Evolutionary conservation across 2,329 filamentous ascomycete species (phyloP).

Genomic region (Botrytis aclada): DNA sequence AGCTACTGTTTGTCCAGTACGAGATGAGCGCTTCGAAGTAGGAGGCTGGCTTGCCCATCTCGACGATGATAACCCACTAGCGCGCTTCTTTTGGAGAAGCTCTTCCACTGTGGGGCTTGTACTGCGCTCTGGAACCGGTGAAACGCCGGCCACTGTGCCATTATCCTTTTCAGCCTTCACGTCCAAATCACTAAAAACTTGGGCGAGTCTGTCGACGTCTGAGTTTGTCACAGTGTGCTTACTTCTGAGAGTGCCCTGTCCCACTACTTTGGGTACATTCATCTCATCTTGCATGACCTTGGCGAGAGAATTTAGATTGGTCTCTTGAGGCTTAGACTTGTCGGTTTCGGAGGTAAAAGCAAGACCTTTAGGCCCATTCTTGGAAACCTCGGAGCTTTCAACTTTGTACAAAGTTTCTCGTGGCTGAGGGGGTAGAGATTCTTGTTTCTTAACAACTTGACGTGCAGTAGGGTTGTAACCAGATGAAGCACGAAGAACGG

Average conservation of each 20-base stretch:
- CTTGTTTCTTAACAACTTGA: not conserved
- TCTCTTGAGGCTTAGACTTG: not conserved
- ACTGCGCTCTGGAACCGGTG: not conserved
- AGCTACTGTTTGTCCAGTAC: not conserved
- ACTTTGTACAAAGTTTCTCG: not conserved
- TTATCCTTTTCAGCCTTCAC: not conserved
- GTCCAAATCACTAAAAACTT: not conserved
- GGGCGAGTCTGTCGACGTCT: not conserved
- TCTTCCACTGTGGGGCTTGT: conserved; percentile 9
- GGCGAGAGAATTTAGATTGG: no score
- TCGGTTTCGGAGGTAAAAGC: not conserved
- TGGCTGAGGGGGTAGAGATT: not conserved
- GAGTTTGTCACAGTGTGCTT: not conserved
- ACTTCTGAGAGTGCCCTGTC: not conserved
- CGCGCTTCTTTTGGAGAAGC: conserved; percentile 5
- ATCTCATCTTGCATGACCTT: not conserved
- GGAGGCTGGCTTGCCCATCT: conserved; percentile 12
- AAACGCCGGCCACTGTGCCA: not conserved
- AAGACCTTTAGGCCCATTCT: not conserved
- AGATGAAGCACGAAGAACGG: conserved; percentile 5
- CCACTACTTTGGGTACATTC: not conserved
- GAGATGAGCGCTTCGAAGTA: not conserved
- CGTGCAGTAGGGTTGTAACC: not conserved
- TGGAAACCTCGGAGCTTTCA: not conserved
- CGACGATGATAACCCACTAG: conserved; percentile 3